Evolutionary conservation across 2,329 filamentous ascomycete genomes (phyloP).

Genomic region (Clonostachys rosea): DNA sequence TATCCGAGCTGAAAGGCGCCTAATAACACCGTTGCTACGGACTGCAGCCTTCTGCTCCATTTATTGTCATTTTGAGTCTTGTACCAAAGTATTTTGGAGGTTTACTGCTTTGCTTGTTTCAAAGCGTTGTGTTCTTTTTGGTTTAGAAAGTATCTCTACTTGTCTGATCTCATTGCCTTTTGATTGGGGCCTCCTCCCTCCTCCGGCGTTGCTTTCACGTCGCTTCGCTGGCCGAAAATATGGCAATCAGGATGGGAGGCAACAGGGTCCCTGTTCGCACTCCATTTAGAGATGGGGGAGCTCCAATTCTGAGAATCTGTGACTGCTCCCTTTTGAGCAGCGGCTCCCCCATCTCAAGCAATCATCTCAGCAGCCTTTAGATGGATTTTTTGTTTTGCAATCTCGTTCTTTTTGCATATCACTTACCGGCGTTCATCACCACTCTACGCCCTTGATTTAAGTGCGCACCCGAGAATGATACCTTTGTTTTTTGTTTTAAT

Average conservation of each 20-base stretch:
- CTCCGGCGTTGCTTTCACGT: constrained; percentile 8
- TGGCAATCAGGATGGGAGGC: constrained; percentile 3
- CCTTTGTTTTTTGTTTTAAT: too few relatives aligned
- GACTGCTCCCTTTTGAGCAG: too few relatives aligned
- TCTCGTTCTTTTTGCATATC: neutral
- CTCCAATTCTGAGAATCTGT: neutral
- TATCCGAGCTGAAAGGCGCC: too few relatives aligned
- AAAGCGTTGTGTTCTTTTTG: neutral
- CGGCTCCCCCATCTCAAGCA: neutral
- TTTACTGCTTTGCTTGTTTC: too few relatives aligned
- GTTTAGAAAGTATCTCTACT: constrained; percentile 4
- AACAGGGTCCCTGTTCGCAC: constrained; percentile 6
- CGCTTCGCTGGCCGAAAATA: constrained; percentile 1
- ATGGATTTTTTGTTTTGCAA: neutral
- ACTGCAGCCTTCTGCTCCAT: too few relatives aligned
- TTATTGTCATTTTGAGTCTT: too few relatives aligned
- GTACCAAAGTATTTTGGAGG: too few relatives aligned
- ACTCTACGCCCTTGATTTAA: neutral
- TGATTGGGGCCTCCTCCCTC: constrained; percentile 2
- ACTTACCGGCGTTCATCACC: neutral
- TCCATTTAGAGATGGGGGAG: neutral
- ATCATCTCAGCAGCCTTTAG: constrained; percentile 1
- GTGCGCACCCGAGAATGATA: too few relatives aligned
- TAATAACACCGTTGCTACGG: too few relatives aligned
- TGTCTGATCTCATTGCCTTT: neutral